These are phyloP conservation scores for Pleurotus citrinopileatus DNA, from an alignment of 768 basidiomycete species.

Conservation along the genomic window DNA sequence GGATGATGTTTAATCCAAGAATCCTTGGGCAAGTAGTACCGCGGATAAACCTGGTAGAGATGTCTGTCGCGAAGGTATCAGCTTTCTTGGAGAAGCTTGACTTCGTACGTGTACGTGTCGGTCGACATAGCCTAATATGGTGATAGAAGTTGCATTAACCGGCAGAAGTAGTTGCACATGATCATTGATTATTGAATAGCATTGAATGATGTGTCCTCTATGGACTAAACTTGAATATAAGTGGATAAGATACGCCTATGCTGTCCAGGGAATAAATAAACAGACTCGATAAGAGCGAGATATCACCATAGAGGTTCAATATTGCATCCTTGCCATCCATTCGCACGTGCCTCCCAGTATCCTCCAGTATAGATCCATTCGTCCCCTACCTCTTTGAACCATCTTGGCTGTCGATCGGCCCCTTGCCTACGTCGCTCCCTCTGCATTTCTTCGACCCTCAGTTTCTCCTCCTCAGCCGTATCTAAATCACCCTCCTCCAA, in stretches of 20 bases:
- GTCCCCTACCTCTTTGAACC: conserved; percentile 71
- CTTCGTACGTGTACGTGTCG: conserved; percentile 3
- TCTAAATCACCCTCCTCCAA: conserved; percentile 77
- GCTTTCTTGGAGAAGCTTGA: conserved; percentile 2
- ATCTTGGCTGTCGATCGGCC: conserved; percentile 59
- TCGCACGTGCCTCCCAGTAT: conserved; percentile 77
- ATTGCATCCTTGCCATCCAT: conserved; percentile 54
- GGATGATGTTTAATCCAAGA: not conserved
- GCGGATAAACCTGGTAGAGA: conserved; percentile 4
- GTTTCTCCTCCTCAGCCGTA: conserved; percentile 70
- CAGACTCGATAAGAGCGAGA: conserved; percentile 3
- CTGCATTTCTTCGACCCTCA: conserved; percentile 71
- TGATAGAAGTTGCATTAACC: not conserved
- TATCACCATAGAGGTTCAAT: conserved; percentile 64
- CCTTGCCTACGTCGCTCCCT: conserved; percentile 65
- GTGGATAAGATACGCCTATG: not conserved
- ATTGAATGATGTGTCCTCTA: not conserved
- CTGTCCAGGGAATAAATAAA: conserved; percentile 8
- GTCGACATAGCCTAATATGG: not conserved
- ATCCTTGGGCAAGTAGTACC: not conserved
- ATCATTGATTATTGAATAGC: no score
- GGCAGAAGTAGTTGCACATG: not conserved
- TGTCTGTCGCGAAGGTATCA: not conserved
- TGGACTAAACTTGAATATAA: not conserved
- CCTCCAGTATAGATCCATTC: conserved; percentile 79